A percentile compares a stretch with the other conserved stretches of the same genome.
These are phyloP conservation scores for Cercospora zeina DNA, from an alignment of 2,329 filamentous ascomycete species.

Conservation along the genomic window DNA sequence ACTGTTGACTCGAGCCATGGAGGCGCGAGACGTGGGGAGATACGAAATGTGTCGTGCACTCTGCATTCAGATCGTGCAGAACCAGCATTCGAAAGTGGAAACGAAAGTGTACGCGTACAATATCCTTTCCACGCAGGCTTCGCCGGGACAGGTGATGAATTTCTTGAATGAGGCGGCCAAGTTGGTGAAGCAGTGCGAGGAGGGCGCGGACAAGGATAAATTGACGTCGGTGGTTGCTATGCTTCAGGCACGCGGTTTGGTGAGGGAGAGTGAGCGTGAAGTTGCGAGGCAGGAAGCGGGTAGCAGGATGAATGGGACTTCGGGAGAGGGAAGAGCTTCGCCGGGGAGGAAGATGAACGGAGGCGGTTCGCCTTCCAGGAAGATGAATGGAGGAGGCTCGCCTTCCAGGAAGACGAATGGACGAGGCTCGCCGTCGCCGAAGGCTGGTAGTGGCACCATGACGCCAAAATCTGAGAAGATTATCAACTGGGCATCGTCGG, in stretches of 20 bases:
- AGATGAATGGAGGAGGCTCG: background rate
- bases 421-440: background rate
- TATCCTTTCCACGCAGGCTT: slow-evolving; percentile 29
- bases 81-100: slow-evolving; percentile 25
- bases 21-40: slow-evolving; percentile 24
- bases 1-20: slow-evolving; percentile 30
- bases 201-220: slow-evolving; percentile 23
- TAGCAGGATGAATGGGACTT: background rate
- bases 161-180: slow-evolving; percentile 27
- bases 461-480: slow-evolving; percentile 32
- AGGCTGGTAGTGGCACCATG: slow-evolving; percentile 21
- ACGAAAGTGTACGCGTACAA: slow-evolving; percentile 33
- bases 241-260: slow-evolving; percentile 23
- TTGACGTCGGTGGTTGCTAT: slow-evolving; percentile 26
- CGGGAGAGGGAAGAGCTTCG: slow-evolving; percentile 4
- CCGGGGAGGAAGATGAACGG: slow-evolving; percentile 5
- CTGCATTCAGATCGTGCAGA: slow-evolving; percentile 30
- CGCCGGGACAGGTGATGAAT: slow-evolving; percentile 25
- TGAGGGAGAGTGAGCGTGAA: slow-evolving; percentile 11
- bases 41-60: slow-evolving; percentile 30
- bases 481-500: slow-evolving; percentile 26
- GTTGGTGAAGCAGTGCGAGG: slow-evolving; percentile 22
- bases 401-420: background rate
- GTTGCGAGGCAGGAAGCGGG: slow-evolving; percentile 8
- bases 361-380: background rate